A percentile compares a stretch with the other conserved stretches of the same genome.
Conservation (phyloP, 106 monocot species). For the Ottelia alismoides region DNA sequence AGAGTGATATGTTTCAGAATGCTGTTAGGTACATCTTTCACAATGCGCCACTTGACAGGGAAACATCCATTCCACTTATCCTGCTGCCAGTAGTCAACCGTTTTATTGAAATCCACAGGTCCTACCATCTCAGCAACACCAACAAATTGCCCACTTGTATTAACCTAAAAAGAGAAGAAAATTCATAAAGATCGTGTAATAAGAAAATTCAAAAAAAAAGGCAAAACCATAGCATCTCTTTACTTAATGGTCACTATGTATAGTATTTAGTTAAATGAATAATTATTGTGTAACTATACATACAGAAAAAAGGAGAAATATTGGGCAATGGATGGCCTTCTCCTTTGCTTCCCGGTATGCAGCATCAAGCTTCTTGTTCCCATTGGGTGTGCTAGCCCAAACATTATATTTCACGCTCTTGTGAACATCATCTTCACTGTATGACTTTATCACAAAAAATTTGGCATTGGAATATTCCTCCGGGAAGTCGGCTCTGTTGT, state of each 20-base stretch:
- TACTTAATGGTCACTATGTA: too few relatives aligned
- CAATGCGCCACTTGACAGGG: conserved; percentile 79
- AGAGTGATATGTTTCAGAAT: conserved; percentile 63
- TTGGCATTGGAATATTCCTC: conserved; percentile 52
- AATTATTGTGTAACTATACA: not conserved
- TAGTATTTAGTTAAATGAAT: not conserved
- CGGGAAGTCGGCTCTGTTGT: conserved; percentile 50
- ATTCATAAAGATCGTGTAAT: not conserved
- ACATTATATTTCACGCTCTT: conserved; percentile 73
- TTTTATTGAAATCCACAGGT: conserved; percentile 80
- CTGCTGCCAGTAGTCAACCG: conserved; percentile 84
- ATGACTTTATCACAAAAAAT: conserved; percentile 80
- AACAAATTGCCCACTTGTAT: conserved; percentile 89
- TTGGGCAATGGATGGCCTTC: conserved; percentile 37
- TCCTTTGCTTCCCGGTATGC: conserved; percentile 54
- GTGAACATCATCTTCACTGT: conserved; percentile 85
- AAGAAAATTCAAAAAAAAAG: too few relatives aligned
- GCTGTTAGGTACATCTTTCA: conserved; percentile 76
- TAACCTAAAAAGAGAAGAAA: conserved; percentile 32
- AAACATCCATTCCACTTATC: conserved; percentile 94
- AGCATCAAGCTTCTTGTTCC: conserved; percentile 79
- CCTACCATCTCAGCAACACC: conserved; percentile 85
- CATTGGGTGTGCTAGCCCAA: conserved; percentile 84
- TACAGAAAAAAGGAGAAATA: conserved; percentile 84
- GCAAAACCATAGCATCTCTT: too few relatives aligned